Conservation (phyloP, 2,329 filamentous ascomycete species). For the Mollisiaceae sp. region DNA sequence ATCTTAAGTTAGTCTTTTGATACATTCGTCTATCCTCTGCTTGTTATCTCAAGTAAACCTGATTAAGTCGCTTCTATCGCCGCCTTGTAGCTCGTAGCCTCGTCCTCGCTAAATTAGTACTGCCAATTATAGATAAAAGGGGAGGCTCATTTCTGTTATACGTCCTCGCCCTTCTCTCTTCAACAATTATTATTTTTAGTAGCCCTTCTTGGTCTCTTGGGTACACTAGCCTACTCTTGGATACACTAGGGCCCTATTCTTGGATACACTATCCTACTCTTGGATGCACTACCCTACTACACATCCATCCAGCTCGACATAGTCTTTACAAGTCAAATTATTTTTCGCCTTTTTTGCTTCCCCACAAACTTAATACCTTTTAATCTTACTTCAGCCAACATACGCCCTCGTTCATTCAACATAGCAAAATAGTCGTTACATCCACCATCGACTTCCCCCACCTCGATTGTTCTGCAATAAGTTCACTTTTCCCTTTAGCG, state of each 20-base stretch:
- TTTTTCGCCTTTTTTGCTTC: too few relatives aligned
- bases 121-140: neutral
- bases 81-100: neutral
- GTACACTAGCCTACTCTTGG: neutral
- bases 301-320: neutral
- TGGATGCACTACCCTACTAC: neutral
- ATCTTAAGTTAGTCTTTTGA: neutral
- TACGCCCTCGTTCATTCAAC: slow-evolving; percentile 3
- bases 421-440: neutral
- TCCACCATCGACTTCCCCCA: neutral
- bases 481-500: neutral
- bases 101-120: neutral
- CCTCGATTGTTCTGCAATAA: neutral
- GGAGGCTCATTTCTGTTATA: neutral
- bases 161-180: neutral
- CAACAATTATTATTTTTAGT: neutral
- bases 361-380: neutral
- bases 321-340: neutral
- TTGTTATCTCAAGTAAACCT: neutral
- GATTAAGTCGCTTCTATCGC: neutral
- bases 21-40: neutral
- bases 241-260: too few relatives aligned
- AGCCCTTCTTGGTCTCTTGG: neutral
- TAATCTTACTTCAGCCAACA: neutral
- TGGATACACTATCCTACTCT: too few relatives aligned